phyloP scores from a whole-genome alignment of 495 filamentous ascomycete species.

The Cercophora samala region DNA sequence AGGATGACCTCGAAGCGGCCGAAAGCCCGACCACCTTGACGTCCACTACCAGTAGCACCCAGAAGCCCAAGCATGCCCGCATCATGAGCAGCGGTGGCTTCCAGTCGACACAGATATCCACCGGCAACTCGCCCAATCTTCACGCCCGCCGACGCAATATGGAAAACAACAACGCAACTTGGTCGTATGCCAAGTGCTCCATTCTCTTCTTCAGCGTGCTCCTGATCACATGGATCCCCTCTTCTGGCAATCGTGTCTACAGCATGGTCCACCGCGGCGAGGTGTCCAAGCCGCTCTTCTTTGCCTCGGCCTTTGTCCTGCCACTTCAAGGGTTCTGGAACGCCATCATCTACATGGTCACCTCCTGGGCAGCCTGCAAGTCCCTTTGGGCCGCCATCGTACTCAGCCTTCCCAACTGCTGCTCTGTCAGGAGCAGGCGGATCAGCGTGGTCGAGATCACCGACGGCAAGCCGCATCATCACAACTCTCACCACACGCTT shows the following conservation, averaged over 20 bases:
- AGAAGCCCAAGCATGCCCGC: slow-evolving; percentile 1
- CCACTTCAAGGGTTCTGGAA: slow-evolving; percentile 90
- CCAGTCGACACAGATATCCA: slow-evolving; percentile 7
- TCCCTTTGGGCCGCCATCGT: slow-evolving; percentile 20
- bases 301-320: slow-evolving; percentile 68
- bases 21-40: not conserved
- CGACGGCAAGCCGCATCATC: not conserved
- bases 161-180: slow-evolving; percentile 55
- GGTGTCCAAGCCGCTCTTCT: slow-evolving; percentile 59
- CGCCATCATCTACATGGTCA: slow-evolving; percentile 71
- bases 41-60: not conserved
- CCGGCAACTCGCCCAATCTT: slow-evolving; percentile 7
- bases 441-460: slow-evolving; percentile 13
- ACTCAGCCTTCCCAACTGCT: not conserved
- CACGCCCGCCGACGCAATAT: slow-evolving; percentile 26
- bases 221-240: slow-evolving; percentile 82
- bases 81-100: not conserved
- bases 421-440: slow-evolving; percentile 8
- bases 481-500: not conserved
- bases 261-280: slow-evolving; percentile 55
- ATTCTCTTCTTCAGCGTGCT: slow-evolving; percentile 83
- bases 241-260: slow-evolving; percentile 74
- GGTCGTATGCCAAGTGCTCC: slow-evolving; percentile 79
- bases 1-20: slow-evolving; percentile 22
- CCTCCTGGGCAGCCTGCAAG: slow-evolving; percentile 51